Evolutionary conservation across 805 yeast species (phyloP).

Genomic region (Ogataea henricii): DNA sequence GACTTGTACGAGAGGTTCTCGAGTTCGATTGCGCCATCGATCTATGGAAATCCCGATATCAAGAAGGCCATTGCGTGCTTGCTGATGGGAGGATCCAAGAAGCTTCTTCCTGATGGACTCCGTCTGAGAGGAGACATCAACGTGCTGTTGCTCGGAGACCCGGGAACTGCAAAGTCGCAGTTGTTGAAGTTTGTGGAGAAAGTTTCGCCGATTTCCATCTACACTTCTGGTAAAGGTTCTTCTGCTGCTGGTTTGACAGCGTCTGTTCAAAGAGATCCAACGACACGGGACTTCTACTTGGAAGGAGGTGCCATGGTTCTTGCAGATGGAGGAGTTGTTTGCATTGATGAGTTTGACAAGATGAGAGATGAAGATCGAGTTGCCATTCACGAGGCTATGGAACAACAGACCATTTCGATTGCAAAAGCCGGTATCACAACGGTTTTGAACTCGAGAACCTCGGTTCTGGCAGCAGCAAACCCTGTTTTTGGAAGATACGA

Average conservation of each 20-base stretch:
- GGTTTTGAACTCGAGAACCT: conserved; percentile 91
- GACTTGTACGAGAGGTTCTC: conserved; percentile 85
- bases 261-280: conserved; percentile 88
- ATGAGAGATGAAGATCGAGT: conserved; percentile 99
- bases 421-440: conserved; percentile 99
- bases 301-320: conserved; percentile 99
- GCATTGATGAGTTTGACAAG: conserved; percentile 98
- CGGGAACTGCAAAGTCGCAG: conserved; percentile 99
- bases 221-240: conserved; percentile 98
- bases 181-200: conserved; percentile 92
- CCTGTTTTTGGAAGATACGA: conserved; percentile 97
- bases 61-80: conserved; percentile 92
- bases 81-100: conserved; percentile 92
- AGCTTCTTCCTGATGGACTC: conserved; percentile 92
- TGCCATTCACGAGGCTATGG: conserved; percentile 99
- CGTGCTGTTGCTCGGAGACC: conserved; percentile 92
- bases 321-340: conserved; percentile 98
- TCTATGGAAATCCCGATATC: conserved; percentile 90
- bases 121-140: conserved; percentile 96
- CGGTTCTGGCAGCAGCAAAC: conserved; percentile 97
- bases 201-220: conserved; percentile 90
- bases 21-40: conserved; percentile 91
- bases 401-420: conserved; percentile 97
- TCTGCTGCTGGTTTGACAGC: conserved; percentile 99
- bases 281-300: conserved; percentile 85